Conservation (phyloP, 2,329 filamentous ascomycete genomes). For the Allantophomopsis cytisporea region DNA sequence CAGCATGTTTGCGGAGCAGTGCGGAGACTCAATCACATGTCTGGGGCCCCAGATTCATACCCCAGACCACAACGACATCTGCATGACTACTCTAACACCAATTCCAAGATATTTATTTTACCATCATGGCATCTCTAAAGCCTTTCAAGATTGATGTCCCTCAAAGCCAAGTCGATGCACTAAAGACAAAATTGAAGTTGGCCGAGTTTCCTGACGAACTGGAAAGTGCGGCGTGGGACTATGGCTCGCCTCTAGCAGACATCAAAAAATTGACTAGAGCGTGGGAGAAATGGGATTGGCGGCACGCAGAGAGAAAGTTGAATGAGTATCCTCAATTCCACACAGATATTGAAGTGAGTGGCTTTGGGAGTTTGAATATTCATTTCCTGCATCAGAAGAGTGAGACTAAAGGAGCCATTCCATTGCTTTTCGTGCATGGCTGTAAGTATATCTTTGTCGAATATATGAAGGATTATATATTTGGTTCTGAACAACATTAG, state of each 20-base stretch:
- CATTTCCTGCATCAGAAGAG: constrained; percentile 50
- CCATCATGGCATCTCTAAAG: not conserved
- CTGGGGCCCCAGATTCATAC: no score
- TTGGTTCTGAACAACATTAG: no score
- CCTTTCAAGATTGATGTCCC: constrained; percentile 36
- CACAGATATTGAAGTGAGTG: constrained; percentile 36
- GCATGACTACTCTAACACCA: no score
- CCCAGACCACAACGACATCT: no score
- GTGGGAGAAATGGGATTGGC: constrained; percentile 52
- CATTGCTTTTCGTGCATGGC: constrained; percentile 46
- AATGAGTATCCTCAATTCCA: constrained; percentile 46
- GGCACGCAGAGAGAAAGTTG: constrained; percentile 38
- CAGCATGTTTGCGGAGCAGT: no score
- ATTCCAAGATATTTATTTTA: not conserved
- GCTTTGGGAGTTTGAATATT: constrained; percentile 43
- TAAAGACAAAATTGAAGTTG: constrained; percentile 39
- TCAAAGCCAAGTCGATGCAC: constrained; percentile 33
- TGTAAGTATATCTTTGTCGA: constrained; percentile 12
- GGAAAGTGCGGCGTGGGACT: constrained; percentile 34
- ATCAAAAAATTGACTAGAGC: constrained; percentile 41
- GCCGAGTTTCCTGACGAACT: constrained; percentile 43
- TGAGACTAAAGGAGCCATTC: constrained; percentile 34
- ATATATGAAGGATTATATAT: no score
- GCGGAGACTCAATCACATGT: no score
- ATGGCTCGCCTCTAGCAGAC: constrained; percentile 45